These are phyloP conservation scores for Thermochaetoides dissita DNA, from an alignment of 2,329 filamentous ascomycete species.

Conservation along the genomic window DNA sequence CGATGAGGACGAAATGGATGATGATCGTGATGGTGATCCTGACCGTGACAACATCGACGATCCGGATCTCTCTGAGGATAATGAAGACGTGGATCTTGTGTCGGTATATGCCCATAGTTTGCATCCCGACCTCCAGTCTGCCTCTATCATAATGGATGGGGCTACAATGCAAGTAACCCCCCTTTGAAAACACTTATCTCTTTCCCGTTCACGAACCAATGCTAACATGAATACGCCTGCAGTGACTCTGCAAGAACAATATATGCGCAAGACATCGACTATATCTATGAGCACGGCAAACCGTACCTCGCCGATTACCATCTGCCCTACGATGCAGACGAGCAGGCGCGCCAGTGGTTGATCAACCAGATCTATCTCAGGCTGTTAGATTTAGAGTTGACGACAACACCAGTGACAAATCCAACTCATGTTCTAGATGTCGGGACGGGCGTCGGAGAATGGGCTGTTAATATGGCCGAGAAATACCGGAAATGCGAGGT, in stretches of 20 bases:
- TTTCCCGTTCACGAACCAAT: too few species aligned
- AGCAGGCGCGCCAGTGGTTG: slow-evolving; percentile 26
- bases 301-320: slow-evolving; percentile 45
- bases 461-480: slow-evolving; percentile 40
- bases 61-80: slow-evolving; percentile 3
- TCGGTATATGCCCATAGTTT: slow-evolving; percentile 16
- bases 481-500: slow-evolving; percentile 39
- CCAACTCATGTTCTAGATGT: slow-evolving; percentile 39
- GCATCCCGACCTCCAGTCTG: slow-evolving; percentile 11
- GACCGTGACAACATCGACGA: slow-evolving; percentile 5
- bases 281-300: slow-evolving; percentile 39
- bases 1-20: too few species aligned
- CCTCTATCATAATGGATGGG: slow-evolving; percentile 11
- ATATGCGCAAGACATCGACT: slow-evolving; percentile 27
- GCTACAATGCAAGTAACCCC: slow-evolving; percentile 15
- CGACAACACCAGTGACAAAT: slow-evolving; percentile 21
- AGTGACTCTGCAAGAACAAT: slow-evolving; percentile 21
- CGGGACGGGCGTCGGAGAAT: slow-evolving; percentile 43
- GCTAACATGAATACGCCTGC: background rate
- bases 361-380: slow-evolving; percentile 21
- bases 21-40: slow-evolving; percentile 1
- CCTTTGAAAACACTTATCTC: too few species aligned
- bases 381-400: slow-evolving; percentile 20
- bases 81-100: slow-evolving; percentile 1
- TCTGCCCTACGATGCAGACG: slow-evolving; percentile 45